These are phyloP conservation scores for Botrytis squamosa DNA, from an alignment of 2,329 filamentous ascomycete species.

Conservation along the genomic window DNA sequence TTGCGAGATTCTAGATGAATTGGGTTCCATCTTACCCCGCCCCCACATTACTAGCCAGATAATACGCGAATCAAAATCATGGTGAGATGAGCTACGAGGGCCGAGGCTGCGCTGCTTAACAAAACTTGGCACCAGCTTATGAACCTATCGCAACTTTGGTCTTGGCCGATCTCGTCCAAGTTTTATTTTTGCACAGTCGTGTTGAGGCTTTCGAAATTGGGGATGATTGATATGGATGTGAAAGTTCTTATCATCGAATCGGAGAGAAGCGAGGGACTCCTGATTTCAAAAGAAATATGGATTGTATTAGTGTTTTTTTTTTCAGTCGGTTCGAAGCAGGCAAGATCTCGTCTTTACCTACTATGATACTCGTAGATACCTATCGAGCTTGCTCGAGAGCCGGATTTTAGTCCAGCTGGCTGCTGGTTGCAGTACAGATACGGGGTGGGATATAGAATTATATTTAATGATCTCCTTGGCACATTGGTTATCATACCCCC, in stretches of 20 bases:
- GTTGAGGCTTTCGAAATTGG: neutral
- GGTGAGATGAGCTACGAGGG: neutral
- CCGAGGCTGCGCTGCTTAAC: neutral
- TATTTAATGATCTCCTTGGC: neutral
- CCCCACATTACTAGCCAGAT: neutral
- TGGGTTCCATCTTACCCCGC: neutral
- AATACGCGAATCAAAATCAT: neutral
- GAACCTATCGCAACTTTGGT: neutral
- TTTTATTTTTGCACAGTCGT: neutral
- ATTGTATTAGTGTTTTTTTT: neutral
- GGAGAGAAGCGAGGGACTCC: neutral
- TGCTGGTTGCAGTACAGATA: neutral
- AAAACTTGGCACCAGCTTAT: neutral
- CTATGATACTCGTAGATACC: neutral
- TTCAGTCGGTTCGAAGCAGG: neutral
- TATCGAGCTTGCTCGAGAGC: neutral
- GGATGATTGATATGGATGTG: neutral
- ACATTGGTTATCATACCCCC: neutral
- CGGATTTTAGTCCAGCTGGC: neutral
- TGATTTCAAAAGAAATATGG: neutral
- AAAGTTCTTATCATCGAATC: neutral
- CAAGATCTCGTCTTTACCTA: neutral
- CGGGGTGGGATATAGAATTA: too few relatives aligned
- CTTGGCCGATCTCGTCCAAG: neutral
- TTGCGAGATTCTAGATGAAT: neutral